phyloP scores from a whole-genome alignment of 768 basidiomycete species.

The Psilocybe cyanescens region DNA sequence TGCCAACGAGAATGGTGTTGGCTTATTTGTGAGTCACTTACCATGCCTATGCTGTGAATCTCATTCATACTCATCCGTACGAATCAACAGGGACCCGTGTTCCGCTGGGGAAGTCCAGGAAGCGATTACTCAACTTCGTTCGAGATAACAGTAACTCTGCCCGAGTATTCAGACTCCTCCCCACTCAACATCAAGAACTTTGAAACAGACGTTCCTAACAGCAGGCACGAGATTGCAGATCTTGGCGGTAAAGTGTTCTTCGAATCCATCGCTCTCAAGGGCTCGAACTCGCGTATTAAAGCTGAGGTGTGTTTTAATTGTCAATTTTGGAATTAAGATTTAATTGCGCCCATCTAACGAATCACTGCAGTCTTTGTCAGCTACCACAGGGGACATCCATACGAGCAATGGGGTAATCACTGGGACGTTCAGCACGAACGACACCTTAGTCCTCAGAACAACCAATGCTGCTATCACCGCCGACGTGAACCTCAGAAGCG shows the following conservation, averaged over 20 bases:
- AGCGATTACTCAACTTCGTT: slow-evolving; percentile 11
- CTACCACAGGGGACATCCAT: slow-evolving; percentile 27
- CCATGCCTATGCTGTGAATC: background rate
- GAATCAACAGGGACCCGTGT: slow-evolving; percentile 16
- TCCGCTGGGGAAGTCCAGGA: background rate
- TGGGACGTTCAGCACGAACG: slow-evolving; percentile 45
- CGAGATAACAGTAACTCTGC: slow-evolving; percentile 19
- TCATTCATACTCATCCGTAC: no score
- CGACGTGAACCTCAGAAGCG: slow-evolving; percentile 41
- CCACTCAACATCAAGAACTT: background rate
- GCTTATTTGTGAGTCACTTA: slow-evolving; percentile 36
- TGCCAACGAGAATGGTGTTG: slow-evolving; percentile 34
- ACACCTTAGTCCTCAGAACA: slow-evolving; percentile 33
- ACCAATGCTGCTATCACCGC: slow-evolving; percentile 44
- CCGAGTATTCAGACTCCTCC: background rate
- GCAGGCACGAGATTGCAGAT: slow-evolving; percentile 40
- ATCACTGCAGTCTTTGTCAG: slow-evolving; percentile 31
- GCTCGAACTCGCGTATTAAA: slow-evolving; percentile 36
- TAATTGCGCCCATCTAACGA: background rate
- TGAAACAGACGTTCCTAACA: slow-evolving; percentile 37
- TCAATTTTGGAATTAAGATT: background rate
- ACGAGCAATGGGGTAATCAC: slow-evolving; percentile 49
- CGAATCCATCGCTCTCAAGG: slow-evolving; percentile 36
- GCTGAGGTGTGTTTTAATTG: slow-evolving; percentile 33
- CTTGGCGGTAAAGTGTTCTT: slow-evolving; percentile 47